phyloP scores from a whole-genome alignment of 2,329 filamentous ascomycete genomes.

The Aspergillus unguis region DNA sequence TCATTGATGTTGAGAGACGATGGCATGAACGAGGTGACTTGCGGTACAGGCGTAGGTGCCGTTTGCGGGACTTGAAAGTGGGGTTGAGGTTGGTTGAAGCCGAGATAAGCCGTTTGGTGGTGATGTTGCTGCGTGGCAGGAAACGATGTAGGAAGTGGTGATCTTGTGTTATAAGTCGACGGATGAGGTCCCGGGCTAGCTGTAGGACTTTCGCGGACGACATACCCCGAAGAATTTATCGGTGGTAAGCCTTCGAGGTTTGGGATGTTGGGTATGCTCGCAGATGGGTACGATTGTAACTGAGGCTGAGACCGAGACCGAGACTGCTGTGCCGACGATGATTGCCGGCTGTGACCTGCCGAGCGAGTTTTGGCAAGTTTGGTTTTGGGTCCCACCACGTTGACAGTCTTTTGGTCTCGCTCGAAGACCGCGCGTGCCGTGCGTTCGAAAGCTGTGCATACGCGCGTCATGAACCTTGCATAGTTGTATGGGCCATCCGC shows the following conservation, averaged over 20 bases:
- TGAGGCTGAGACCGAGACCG: slow-evolving; percentile 10
- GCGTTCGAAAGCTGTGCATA: slow-evolving; percentile 87
- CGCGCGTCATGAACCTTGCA: slow-evolving; percentile 83
- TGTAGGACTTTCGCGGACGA: slow-evolving; percentile 28
- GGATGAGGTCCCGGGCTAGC: not conserved
- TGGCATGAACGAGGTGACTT: not conserved
- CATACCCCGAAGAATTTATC: slow-evolving; percentile 33
- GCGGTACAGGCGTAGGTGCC: not conserved
- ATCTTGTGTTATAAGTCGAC: not conserved
- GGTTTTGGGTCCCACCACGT: slow-evolving; percentile 28
- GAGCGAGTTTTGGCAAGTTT: slow-evolving; percentile 17
- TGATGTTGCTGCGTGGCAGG: not conserved
- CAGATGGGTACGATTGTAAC: not conserved
- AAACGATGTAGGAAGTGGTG: not conserved
- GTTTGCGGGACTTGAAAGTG: not conserved
- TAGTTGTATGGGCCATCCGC: slow-evolving; percentile 75
- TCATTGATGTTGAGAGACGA: slow-evolving; percentile 7
- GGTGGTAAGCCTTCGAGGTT: slow-evolving; percentile 30
- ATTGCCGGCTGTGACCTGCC: slow-evolving; percentile 18
- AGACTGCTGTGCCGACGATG: slow-evolving; percentile 2
- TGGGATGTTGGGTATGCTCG: slow-evolving; percentile 21
- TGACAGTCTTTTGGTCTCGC: slow-evolving; percentile 71
- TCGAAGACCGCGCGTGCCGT: slow-evolving; percentile 85
- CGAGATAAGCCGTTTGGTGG: not conserved
- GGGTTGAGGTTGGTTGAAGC: not conserved